Base-by-base conservation (phyloP, 768 basidiomycete species). In the Leccinum barrowsii region DNA sequence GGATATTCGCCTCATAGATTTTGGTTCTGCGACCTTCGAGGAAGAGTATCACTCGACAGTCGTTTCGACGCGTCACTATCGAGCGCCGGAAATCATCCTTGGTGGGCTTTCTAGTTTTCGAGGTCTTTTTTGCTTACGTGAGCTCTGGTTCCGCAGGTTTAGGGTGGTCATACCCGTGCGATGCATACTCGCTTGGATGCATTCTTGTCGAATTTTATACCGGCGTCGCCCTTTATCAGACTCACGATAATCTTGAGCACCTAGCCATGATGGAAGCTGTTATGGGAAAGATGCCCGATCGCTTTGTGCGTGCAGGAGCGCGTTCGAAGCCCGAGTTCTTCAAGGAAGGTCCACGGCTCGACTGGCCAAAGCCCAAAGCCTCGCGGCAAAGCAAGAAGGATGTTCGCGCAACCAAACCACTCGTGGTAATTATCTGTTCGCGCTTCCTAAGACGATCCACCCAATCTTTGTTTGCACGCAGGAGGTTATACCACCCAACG, bases 261-360 rank as follows among this genome's bases (percentile, higher is more conserved):
- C 85, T 99, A 13, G 97, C 96, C 42, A 99, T 99, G 97, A 99
- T 99, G 97, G 95, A 98, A 72, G 88, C 91, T 72, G 97, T 98
- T 40, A 98, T 98, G 91, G 96, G 96, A 58, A 92, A 90, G 77
- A 95, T 98, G 89, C 92, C 95, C 0, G 86, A 90, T 52, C 85
- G 87, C 5, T 93, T 96, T 69, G 84, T 85, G 40, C 82, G 88
- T 46, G 80, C 82, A 47, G 89, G 88, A 17, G 84, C 87, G 8
- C 82, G 89, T 50, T 84, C 86, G 52, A 95, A 95, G 67, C 86
- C 93, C 7, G 95, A 98, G 69, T 97, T 91, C 73, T 98, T 99
- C 80, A 93, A 90, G 70, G 89, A 90, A 21, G 87, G 85, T 30
- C 74, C 79, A 62, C 90, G 87, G 67, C 82, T 99, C 44, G 93